Conservation (phyloP, 2,329 filamentous ascomycete genomes). For the Lachnellula hyalina region DNA sequence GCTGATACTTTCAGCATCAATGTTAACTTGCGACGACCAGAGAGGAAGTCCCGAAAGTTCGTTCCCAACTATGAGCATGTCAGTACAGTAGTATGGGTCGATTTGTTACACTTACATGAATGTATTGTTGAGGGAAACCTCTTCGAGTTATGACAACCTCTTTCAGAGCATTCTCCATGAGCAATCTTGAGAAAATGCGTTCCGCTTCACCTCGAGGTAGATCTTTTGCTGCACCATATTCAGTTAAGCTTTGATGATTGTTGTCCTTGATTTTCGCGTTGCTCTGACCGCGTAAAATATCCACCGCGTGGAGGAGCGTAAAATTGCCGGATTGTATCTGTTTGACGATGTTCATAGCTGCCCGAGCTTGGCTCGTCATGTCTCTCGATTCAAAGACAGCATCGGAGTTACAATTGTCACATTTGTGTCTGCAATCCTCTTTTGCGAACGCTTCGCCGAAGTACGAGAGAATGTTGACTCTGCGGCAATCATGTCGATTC, state of each 20-base stretch:
- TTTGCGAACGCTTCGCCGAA: conserved; percentile 80
- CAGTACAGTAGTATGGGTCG: conserved; percentile 26
- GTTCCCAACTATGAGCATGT: conserved; percentile 26
- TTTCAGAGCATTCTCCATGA: conserved; percentile 65
- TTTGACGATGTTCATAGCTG: conserved; percentile 63
- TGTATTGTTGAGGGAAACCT: conserved; percentile 70
- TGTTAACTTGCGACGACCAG: conserved; percentile 24
- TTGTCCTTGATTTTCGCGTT: conserved; percentile 48
- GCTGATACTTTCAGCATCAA: conserved; percentile 27
- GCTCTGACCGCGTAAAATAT: conserved; percentile 69
- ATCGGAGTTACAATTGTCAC: conserved; percentile 83
- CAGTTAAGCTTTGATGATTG: conserved; percentile 33
- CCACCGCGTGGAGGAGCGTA: conserved; percentile 75
- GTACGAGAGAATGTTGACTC: conserved; percentile 85
- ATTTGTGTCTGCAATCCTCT: conserved; percentile 66
- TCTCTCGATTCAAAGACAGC: conserved; percentile 66
- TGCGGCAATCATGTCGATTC: conserved; percentile 79
- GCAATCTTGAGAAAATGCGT: conserved; percentile 73
- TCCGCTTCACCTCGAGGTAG: conserved; percentile 74
- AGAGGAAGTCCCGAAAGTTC: conserved; percentile 24
- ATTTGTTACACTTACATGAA: conserved; percentile 47
- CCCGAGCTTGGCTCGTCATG: conserved; percentile 68
- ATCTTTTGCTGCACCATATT: conserved; percentile 63
- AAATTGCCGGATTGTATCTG: conserved; percentile 53
- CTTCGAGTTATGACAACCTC: conserved; percentile 55